Evolutionary conservation across 768 basidiomycete species (phyloP), one percentile per base, ranked within the genome.

Genomic region (Gymnopilus dilepis): DNA sequence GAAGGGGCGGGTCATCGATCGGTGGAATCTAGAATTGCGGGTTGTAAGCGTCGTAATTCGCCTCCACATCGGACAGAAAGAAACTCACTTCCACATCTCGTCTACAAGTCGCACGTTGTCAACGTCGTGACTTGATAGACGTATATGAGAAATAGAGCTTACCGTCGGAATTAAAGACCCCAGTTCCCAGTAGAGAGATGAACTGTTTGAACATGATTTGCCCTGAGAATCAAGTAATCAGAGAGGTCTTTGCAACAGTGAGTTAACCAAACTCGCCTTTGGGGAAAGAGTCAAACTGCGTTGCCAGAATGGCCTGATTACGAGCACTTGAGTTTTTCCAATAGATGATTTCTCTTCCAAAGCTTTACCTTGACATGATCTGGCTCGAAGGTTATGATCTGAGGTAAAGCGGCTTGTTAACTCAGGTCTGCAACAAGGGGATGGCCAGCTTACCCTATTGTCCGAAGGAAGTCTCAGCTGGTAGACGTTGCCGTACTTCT

Each of bases 1-100:
- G 76, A 89, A 90, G 0, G 88, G 88, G 1, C 89, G 84, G 1
- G 87, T 86, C 77, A 90, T 86, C 1, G 79, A 68, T 22, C 88
- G 83, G 67, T 90, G 87, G 64, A 87, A 81, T 64, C 86, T 62
- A 47, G 84, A 21, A 54, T 38, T 31, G 24, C 79, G 65, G 45
- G 34, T 12, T 24, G 42, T 50, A n/a, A 15, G 47, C 17, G 6
- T 4, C 31, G 26, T 11, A 28, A 30, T 31, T 6, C 12, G 4
- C 4, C 26, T 13, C 5, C 17, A 33, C 7, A 15, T 31, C 30
- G 26, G 34, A 24, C n/a, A 21, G 37, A 21, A n/a, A 3, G 11
- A 2, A 28, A 69, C 80, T 62, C 60, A 88, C 85, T 86, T 89
- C 89, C 89, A 90, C 73, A 84, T 79, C 0, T 86, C 83, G 24